These are phyloP conservation scores for Mrakia hoshinonis DNA, from an alignment of 768 basidiomycete genomes.

Conservation along the genomic window DNA sequence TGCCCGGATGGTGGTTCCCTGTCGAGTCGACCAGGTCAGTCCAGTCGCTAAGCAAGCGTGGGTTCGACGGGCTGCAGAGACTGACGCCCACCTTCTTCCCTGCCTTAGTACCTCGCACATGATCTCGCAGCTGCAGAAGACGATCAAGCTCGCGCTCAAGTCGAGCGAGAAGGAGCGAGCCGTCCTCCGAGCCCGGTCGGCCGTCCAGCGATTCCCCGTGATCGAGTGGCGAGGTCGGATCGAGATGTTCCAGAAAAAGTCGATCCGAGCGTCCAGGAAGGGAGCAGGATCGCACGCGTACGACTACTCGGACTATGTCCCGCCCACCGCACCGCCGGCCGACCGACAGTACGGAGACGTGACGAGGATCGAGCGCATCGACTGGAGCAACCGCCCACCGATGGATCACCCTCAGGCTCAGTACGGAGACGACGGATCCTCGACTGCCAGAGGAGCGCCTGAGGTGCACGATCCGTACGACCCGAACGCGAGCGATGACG, in stretches of 20 bases:
- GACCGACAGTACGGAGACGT: conserved; percentile 19
- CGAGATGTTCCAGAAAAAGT: conserved; percentile 87
- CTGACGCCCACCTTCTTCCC: not conserved
- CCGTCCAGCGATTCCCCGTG: conserved; percentile 91
- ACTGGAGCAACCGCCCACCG: conserved; percentile 23
- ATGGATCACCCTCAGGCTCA: conserved; percentile 21
- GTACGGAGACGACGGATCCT: conserved; percentile 20
- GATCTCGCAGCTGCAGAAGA: conserved; percentile 87
- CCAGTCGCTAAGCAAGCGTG: not conserved
- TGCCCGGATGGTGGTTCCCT: conserved; percentile 99
- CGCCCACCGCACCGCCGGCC: conserved; percentile 2
- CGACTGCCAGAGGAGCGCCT: conserved; percentile 10
- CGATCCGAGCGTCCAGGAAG: conserved; percentile 47
- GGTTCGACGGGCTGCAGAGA: not conserved
- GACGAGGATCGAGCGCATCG: conserved; percentile 27
- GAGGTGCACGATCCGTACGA: conserved; percentile 21
- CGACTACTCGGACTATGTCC: conserved; percentile 29
- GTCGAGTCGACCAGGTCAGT: conserved; percentile 60
- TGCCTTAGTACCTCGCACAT: conserved; percentile 61
- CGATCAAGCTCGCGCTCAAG: conserved; percentile 86
- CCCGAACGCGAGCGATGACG: conserved; percentile 20
- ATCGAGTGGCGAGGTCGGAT: conserved; percentile 89
- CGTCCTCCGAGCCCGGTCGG: conserved; percentile 83
- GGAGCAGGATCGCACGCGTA: conserved; percentile 27
- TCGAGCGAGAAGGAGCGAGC: conserved; percentile 85